Conservation (phyloP, 2,329 filamentous ascomycete genomes). For the Sporothrix dimorphospora region DNA sequence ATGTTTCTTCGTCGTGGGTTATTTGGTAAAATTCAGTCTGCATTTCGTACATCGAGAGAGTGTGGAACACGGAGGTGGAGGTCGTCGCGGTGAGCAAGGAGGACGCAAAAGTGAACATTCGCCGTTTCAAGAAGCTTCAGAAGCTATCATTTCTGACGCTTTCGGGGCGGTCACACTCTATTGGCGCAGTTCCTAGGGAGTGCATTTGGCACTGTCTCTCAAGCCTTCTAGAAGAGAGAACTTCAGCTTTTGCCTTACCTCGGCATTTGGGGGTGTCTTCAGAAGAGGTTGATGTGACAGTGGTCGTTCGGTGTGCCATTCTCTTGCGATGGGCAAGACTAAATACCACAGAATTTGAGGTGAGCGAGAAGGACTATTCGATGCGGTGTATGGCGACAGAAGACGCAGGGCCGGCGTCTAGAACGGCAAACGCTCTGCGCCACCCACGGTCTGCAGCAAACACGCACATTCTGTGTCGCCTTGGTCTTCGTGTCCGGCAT, state of each 20-base stretch:
- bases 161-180: neutral
- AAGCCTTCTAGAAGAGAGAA: neutral
- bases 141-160: neutral
- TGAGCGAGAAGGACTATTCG: neutral
- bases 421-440: neutral
- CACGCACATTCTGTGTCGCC: neutral
- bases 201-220: no score
- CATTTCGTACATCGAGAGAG: neutral
- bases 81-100: neutral
- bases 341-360: neutral
- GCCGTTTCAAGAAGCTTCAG: neutral
- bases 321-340: neutral
- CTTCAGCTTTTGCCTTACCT: neutral
- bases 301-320: neutral
- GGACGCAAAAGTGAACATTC: neutral
- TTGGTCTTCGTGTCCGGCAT: neutral
- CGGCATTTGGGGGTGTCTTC: neutral
- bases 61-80: neutral
- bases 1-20: neutral
- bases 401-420: neutral
- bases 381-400: neutral
- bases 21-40: neutral
- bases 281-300: neutral
- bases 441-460: neutral
- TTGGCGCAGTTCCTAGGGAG: neutral